These are phyloP conservation scores for Aphanomyces astaci DNA, from an alignment of 352 stramenopile genomes.

Conservation along the genomic window DNA sequence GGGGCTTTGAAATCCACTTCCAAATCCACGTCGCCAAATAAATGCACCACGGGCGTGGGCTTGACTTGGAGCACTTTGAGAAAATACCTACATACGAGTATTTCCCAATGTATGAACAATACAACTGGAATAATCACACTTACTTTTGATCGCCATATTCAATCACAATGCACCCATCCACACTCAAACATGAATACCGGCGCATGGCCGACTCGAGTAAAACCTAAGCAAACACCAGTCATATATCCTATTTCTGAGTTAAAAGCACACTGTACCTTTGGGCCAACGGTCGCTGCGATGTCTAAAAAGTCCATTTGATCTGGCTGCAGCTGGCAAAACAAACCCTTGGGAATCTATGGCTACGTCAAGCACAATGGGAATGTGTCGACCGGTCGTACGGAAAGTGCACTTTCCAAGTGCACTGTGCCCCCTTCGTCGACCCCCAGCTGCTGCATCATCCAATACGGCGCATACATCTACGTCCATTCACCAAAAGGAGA, in stretches of 20 bases:
- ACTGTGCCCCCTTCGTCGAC: slow-evolving; percentile 36
- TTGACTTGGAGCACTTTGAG: slow-evolving; percentile 48
- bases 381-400: background rate
- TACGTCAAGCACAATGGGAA: background rate
- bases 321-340: slow-evolving; percentile 53
- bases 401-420: slow-evolving; percentile 30
- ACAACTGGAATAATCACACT: background rate
- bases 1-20: slow-evolving; percentile 48
- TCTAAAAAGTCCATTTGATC: slow-evolving; percentile 41
- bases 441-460: slow-evolving; percentile 58
- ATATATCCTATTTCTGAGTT: too few relatives aligned
- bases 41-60: slow-evolving; percentile 35
- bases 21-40: slow-evolving; percentile 59
- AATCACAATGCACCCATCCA: slow-evolving; percentile 46
- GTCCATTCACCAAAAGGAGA: too few relatives aligned
- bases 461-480: slow-evolving; percentile 45
- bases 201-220: slow-evolving; percentile 52
- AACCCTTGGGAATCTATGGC: slow-evolving; percentile 30
- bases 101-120: background rate
- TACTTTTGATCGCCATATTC: slow-evolving; percentile 33
- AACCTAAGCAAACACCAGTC: too few relatives aligned
- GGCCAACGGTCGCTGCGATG: slow-evolving; percentile 43
- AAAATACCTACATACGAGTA: slow-evolving; percentile 38
- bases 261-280: slow-evolving; percentile 38
- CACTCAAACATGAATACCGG: slow-evolving; percentile 45